These are phyloP conservation scores for Clavaria fumosa DNA, from an alignment of 768 basidiomycete species.

Conservation along the genomic window DNA sequence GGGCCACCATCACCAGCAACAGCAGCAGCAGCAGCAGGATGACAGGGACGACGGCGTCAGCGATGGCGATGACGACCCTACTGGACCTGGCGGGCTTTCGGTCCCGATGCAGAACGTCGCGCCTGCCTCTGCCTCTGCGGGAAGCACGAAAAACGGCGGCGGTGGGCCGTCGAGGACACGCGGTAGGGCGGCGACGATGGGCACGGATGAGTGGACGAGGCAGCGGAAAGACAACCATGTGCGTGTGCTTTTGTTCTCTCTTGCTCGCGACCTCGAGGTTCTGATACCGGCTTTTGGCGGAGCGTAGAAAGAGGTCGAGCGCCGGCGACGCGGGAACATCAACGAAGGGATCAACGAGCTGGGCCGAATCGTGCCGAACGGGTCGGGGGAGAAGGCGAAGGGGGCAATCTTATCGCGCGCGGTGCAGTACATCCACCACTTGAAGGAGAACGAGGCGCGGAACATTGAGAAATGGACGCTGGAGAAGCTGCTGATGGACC, in stretches of 20 bases:
- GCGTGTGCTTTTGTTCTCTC: conserved; percentile 20
- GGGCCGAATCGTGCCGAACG: conserved; percentile 75
- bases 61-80: conserved; percentile 16
- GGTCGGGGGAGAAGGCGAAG: conserved; percentile 78
- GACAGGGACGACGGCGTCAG: conserved; percentile 6
- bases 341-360: conserved; percentile 94
- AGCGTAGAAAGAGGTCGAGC: conserved; percentile 91
- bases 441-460: conserved; percentile 80
- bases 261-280: neutral
- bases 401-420: conserved; percentile 79
- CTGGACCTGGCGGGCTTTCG: conserved; percentile 17
- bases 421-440: conserved; percentile 81
- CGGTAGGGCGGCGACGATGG: conserved; percentile 48
- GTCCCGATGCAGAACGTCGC: no score
- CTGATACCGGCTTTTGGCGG: neutral
- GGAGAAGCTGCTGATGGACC: conserved; percentile 84
- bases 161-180: no score
- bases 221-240: conserved; percentile 77
- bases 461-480: conserved; percentile 92
- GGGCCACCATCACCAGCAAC: conserved; percentile 20
- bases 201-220: conserved; percentile 64
- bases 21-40: conserved; percentile 6
- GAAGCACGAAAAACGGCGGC: conserved; percentile 19
- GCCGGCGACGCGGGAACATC: conserved; percentile 86
- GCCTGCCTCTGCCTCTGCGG: conserved; percentile 12